A percentile compares a stretch with the other conserved stretches of the same genome.
phyloP scores from a whole-genome alignment of 371 early-diverging fungal genomes.

The Encephalitozoon intestinalis region DNA sequence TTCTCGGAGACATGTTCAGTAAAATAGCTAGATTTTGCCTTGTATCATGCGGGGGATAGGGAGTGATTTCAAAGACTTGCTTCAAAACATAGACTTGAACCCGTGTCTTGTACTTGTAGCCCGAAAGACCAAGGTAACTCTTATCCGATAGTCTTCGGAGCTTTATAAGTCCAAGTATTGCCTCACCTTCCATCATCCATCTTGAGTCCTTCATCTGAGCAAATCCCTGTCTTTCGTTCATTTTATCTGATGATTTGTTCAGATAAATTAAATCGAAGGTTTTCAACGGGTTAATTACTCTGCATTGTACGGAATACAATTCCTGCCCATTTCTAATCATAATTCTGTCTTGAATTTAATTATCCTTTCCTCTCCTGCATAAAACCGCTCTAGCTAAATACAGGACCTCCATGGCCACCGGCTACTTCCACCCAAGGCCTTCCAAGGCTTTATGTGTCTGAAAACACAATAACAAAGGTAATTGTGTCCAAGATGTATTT shows the following conservation, averaged over 20 bases:
- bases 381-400: too few relatives aligned
- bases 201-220: neutral
- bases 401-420: too few relatives aligned
- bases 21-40: constrained; percentile 48
- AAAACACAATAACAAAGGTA: too few relatives aligned
- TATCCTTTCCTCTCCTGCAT: neutral
- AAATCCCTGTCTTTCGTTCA: neutral
- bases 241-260: neutral
- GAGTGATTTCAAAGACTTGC: constrained; percentile 45
- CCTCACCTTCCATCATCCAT: neutral
- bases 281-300: neutral
- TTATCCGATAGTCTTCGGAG: neutral
- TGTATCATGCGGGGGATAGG: constrained; percentile 48
- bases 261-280: neutral
- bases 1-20: constrained; percentile 29
- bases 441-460: neutral
- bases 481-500: neutral
- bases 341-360: neutral
- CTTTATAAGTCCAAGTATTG: neutral
- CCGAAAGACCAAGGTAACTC: neutral
- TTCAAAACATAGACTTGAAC: constrained; percentile 45
- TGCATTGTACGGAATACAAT: neutral
- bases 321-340: too few relatives aligned
- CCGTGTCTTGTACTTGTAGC: constrained; percentile 3
- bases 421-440: neutral